A percentile compares a stretch with the other conserved stretches of the same genome.
Conservation (phyloP, 306 rosid genomes). For the Gleditsia sinensis region DNA sequence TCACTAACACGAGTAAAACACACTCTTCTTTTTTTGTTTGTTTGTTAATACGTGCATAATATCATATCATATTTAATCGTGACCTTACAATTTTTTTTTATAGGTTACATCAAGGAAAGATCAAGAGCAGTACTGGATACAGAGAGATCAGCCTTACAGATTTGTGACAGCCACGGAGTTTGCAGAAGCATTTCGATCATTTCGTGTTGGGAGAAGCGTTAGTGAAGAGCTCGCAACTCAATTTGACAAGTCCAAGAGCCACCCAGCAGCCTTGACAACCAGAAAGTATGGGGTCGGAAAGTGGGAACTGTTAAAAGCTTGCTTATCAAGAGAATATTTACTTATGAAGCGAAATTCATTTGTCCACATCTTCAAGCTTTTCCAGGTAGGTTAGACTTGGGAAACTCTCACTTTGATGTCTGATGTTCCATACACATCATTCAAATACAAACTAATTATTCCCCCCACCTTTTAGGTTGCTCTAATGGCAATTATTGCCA, state of each 20-base stretch:
- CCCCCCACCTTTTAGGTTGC: conserved; percentile 31
- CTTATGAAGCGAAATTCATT: conserved; percentile 67
- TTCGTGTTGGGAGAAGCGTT: conserved; percentile 44
- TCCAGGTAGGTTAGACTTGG: conserved; percentile 42
- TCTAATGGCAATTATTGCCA: conserved; percentile 42
- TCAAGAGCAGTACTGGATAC: conserved; percentile 56
- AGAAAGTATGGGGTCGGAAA: conserved; percentile 41
- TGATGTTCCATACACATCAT: too few species aligned
- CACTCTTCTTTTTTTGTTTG: too few species aligned
- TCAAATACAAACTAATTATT: background rate
- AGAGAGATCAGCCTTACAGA: conserved; percentile 43
- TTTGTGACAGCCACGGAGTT: conserved; percentile 51
- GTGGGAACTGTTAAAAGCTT: conserved; percentile 55
- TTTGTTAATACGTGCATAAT: too few species aligned
- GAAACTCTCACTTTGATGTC: conserved; percentile 21
- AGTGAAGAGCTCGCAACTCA: conserved; percentile 39
- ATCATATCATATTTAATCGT: too few species aligned
- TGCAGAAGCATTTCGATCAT: conserved; percentile 42
- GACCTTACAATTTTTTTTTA: too few species aligned
- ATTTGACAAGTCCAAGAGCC: conserved; percentile 61
- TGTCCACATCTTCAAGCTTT: conserved; percentile 42
- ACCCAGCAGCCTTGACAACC: conserved; percentile 54
- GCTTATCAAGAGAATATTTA: conserved; percentile 60
- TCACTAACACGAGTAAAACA: too few species aligned
- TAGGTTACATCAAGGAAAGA: conserved; percentile 67